These are phyloP conservation scores for Dentipellis sp. DNA, from an alignment of 768 basidiomycete species.

Conservation along the genomic window DNA sequence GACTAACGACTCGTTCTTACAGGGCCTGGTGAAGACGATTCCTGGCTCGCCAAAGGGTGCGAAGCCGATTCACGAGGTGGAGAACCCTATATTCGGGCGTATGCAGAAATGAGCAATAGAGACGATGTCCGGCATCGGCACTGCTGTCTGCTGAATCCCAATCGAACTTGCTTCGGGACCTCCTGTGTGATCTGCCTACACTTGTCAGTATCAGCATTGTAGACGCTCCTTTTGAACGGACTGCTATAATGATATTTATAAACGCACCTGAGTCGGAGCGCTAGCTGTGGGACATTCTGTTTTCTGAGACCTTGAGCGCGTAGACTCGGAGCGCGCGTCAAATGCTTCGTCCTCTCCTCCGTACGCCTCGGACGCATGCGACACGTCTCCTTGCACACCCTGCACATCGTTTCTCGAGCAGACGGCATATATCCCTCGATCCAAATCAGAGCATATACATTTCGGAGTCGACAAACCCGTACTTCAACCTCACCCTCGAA, in stretches of 20 bases:
- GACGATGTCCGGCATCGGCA: not conserved
- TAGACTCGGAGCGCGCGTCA: not conserved
- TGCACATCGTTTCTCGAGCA: slow-evolving; percentile 4
- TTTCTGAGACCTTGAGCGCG: no score
- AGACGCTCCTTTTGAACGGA: no score
- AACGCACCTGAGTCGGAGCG: no score
- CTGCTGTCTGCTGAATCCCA: no score
- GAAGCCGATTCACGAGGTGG: slow-evolving; percentile 81
- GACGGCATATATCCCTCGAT: not conserved
- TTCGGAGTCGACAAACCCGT: slow-evolving; percentile 72
- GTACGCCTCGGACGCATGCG: not conserved
- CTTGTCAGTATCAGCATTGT: no score
- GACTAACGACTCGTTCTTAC: not conserved
- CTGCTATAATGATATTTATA: no score
- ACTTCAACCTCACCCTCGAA: slow-evolving; percentile 85
- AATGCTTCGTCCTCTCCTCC: not conserved
- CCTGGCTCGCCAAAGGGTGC: slow-evolving; percentile 81
- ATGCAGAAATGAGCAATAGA: slow-evolving; percentile 62
- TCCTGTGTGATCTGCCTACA: no score
- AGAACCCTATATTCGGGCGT: slow-evolving; percentile 72
- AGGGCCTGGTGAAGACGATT: slow-evolving; percentile 89
- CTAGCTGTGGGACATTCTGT: no score
- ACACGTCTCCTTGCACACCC: slow-evolving; percentile 4
- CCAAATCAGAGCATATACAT: slow-evolving; percentile 51
- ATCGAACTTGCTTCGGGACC: no score